Conservation (phyloP, 208 protist genomes). For the Vickermania ingenoplastis region DNA sequence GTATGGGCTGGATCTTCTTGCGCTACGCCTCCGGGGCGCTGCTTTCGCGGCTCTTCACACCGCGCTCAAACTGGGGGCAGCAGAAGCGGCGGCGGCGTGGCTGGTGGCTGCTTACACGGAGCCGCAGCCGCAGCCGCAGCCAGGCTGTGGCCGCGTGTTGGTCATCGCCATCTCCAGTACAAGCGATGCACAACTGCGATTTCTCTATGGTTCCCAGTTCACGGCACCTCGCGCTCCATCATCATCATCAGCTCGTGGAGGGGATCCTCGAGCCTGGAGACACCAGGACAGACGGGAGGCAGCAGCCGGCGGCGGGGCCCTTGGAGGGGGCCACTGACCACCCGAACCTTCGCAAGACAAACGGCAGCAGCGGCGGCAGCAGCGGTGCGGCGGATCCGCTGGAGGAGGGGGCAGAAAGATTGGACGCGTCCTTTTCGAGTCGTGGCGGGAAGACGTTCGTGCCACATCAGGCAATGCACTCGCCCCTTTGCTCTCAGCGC, state of each 20-base stretch:
- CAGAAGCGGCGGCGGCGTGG: background rate
- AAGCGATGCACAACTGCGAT: background rate
- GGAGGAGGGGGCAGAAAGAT: background rate
- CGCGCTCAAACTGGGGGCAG: background rate
- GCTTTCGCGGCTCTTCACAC: constrained; percentile 14
- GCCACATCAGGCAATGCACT: background rate
- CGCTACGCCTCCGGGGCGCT: constrained; percentile 25
- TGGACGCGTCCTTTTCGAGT: background rate
- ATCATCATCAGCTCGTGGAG: too few relatives aligned
- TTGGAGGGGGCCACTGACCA: background rate
- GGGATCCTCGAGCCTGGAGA: background rate
- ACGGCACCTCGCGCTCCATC: background rate
- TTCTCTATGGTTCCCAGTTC: background rate
- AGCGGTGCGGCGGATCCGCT: background rate
- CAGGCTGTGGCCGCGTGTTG: too few relatives aligned
- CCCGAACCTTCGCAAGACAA: background rate
- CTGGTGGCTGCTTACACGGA: too few relatives aligned
- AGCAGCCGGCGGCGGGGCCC: background rate
- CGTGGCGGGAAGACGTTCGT: background rate
- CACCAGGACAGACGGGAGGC: too few relatives aligned
- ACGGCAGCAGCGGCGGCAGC: background rate
- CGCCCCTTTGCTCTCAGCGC: constrained; percentile 36
- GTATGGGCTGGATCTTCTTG: constrained; percentile 31
- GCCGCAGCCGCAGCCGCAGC: too few relatives aligned
- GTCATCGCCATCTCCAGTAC: background rate